A percentile compares a stretch with the other conserved stretches of the same genome.
These are phyloP conservation scores for Ogataea hybrid DNA, from an alignment of 1,139 yeast genomes.

Conservation along the genomic window DNA sequence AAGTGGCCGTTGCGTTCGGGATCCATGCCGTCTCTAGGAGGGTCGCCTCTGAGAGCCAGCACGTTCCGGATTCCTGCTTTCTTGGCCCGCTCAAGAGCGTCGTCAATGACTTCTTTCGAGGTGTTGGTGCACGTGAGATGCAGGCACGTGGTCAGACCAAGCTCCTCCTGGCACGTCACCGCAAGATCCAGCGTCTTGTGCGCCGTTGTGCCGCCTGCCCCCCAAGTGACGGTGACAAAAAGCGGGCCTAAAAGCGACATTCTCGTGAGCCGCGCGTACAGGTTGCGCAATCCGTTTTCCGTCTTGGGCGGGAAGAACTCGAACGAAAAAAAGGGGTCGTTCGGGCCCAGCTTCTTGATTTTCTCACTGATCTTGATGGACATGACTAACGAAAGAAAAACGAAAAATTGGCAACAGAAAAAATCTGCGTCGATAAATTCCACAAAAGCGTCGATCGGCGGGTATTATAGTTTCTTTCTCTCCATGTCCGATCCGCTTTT, in stretches of 20 bases:
- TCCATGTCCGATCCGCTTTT: slow-evolving; percentile 15
- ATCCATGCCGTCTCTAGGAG: slow-evolving; percentile 89
- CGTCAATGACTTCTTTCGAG: slow-evolving; percentile 70
- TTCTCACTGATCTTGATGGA: slow-evolving; percentile 51
- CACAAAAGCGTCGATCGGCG: slow-evolving; percentile 7
- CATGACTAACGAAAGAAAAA: slow-evolving; percentile 14
- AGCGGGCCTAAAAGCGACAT: slow-evolving; percentile 86
- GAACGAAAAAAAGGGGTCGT: slow-evolving; percentile 70
- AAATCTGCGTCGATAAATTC: background rate
- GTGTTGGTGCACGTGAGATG: slow-evolving; percentile 97
- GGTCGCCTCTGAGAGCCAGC: slow-evolving; percentile 93
- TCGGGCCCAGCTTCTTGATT: slow-evolving; percentile 43
- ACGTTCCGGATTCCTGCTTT: slow-evolving; percentile 77
- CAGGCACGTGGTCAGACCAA: slow-evolving; percentile 83
- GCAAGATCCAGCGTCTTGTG: slow-evolving; percentile 85
- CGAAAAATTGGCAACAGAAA: background rate
- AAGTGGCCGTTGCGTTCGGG: slow-evolving; percentile 82
- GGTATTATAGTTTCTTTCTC: background rate
- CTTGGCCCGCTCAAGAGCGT: slow-evolving; percentile 74
- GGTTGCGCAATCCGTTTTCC: slow-evolving; percentile 67
- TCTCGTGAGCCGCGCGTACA: slow-evolving; percentile 82
- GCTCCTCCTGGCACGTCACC: slow-evolving; percentile 66
- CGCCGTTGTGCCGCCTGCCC: slow-evolving; percentile 96
- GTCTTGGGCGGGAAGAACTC: slow-evolving; percentile 99
- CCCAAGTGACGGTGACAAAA: slow-evolving; percentile 96